Conservation (phyloP, 169 alveolate species). For the Cyclospora cayetanensis region DNA sequence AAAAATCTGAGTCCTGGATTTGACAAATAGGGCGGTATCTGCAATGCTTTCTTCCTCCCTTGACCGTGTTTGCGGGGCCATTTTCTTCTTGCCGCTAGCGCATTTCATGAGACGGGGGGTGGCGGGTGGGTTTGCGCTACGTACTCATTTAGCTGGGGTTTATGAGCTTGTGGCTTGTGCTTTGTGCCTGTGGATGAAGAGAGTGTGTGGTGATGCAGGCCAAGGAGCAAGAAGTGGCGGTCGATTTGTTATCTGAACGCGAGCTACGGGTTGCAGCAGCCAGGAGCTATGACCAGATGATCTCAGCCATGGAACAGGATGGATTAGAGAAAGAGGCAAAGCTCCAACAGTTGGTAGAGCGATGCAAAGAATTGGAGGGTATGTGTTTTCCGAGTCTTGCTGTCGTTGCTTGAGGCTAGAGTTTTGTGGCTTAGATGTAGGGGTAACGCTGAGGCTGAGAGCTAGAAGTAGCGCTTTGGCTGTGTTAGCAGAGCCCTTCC, state of each 20-base stretch:
- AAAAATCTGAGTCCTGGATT: not conserved
- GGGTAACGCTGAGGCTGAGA: too few species aligned
- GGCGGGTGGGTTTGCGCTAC: too few species aligned
- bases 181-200: not conserved
- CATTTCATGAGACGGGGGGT: too few species aligned
- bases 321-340: not conserved
- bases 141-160: too few species aligned
- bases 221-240: not conserved
- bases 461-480: not conserved
- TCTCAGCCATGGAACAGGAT: not conserved
- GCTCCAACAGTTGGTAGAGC: not conserved
- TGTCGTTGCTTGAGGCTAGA: too few species aligned
- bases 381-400: too few species aligned
- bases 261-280: not conserved
- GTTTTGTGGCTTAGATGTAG: too few species aligned
- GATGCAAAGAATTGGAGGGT: not conserved
- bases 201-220: not conserved
- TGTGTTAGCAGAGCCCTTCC: too few species aligned
- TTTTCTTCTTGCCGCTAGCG: too few species aligned
- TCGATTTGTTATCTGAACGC: not conserved
- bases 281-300: not conserved
- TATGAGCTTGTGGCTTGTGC: not conserved
- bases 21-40: too few species aligned
- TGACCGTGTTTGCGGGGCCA: too few species aligned
- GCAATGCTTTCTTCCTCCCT: too few species aligned